Base-by-base conservation (phyloP, 129 eudicot species). In the Dittrichia graveolens region DNA sequence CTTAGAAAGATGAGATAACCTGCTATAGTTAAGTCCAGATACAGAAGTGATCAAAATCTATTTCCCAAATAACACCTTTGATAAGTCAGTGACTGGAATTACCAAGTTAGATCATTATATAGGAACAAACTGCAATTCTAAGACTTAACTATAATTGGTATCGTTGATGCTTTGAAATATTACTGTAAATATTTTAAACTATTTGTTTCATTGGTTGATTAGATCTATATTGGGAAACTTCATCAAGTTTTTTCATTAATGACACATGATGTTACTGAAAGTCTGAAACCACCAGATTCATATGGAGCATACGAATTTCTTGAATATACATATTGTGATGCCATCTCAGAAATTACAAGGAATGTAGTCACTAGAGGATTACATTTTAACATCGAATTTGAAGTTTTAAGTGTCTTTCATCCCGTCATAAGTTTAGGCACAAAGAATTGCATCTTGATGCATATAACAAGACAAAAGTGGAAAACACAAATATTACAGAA, bases 141-240 rank as follows among this genome's bases (percentile, higher is more conserved):
- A 12, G 7, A 16, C 54, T 6, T 11, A 48, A 48, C 54, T 11
- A 48, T 11, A 13, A 48, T 13, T 48, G 4, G 15, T 48, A 16
- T 48, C 4, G 4, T 13, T 48, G 1, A 11, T 3, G 3, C 48
- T 44, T 11, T 5, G 54, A 48, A 48, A 11, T 3, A 3, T 12
- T 11, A 48, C 16, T 11, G 16, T 16, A 12, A 48, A 48, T 15
- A 4, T 48, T 48, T 48, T 48, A 11, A 13, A 48, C 5, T 0
- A 11, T 2, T 48, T 11, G 15, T 48, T 48, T 48, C 16, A 13
- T 48, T 4, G 3, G 31, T 55, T 45, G 71, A 44, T 65, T 34
- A 62, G 5, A 62, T 62, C 68, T n/a, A 4, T 39, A 35, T 62
- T 60, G 65, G 12, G 65, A 35, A 62, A 13, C 49, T 62, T 62